Evolutionary conservation across 73 alveolate species (phyloP), one percentile per base, ranked within the genome.

Genomic region (Effrenium voratum): DNA sequence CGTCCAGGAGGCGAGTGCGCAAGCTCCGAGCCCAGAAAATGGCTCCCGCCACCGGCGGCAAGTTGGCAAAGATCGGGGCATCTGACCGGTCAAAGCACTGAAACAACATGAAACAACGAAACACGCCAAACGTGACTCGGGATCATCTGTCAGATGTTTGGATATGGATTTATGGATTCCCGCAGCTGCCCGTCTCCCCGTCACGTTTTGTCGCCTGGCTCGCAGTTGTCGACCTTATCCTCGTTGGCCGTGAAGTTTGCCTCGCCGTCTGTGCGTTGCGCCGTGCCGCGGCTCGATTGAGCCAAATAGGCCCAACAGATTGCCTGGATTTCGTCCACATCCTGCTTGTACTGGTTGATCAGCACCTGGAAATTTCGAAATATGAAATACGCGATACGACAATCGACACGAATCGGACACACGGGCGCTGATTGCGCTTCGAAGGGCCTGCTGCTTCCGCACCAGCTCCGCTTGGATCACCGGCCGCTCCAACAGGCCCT

Each of bases 41-140:
- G 96, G 99, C 99, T n/a, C 99, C 99, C 47, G 99, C 99, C 68
- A 99, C 99, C 6, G 99, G 99, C 30, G 99, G 99, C 99, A 99
- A 93, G 99, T 99, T 99, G 99, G 99, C 99, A 93, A 99, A 99
- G 94, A 99, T 98, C 12, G 99, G 99, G 19, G 99, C 99, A 87
- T 99, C 99, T 90, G 77, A 5, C 22, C 55, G 43, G 13, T 13
- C 0, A 6, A 19, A 36, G 30, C 47, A n/a, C 49, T 0, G 83
- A 32, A 13, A 26, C 44, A 22, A 30, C 81, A 32, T 30, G 45
- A 8, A 19, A 70, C 38, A 5, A 36, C 15, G 46, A 5, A 22
- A 36, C 82, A 38, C n/a, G n/a, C n/a, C n/a, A n/a, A n/a, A n/a
- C n/a, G n/a, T n/a, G n/a, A n/a, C n/a, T n/a, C n/a, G n/a, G 43